Percentiles rank a stretch among this genome's conserved stretches.
phyloP scores from a whole-genome alignment of 345 rosid species.

The Brassica incana region DNA sequence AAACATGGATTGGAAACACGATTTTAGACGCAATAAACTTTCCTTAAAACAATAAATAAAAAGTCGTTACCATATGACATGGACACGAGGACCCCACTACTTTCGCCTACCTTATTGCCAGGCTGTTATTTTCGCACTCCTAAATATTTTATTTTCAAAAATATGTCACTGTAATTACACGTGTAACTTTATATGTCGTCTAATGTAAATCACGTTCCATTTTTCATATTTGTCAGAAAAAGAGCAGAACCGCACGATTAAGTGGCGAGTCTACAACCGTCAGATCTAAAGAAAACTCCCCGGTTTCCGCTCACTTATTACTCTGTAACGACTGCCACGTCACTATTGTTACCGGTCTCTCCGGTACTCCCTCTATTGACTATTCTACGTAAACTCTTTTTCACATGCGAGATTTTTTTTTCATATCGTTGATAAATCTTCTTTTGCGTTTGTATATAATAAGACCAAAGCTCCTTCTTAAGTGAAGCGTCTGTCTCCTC shows the following conservation, averaged over 20 bases:
- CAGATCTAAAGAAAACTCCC: constrained; percentile 5
- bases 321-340: constrained; percentile 23
- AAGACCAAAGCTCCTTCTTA: constrained; percentile 17
- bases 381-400: constrained; percentile 17
- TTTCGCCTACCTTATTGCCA: constrained; percentile 35
- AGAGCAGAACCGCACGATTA: constrained; percentile 8
- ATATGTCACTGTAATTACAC: constrained; percentile 17
- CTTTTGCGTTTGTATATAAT: constrained; percentile 27
- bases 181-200: constrained; percentile 22
- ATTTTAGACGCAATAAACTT: constrained; percentile 26
- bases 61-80: too few species aligned
- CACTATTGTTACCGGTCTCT: constrained; percentile 20
- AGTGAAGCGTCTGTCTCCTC: constrained; percentile 35
- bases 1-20: neutral
- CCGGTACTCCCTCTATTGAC: constrained; percentile 27
- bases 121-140: constrained; percentile 30
- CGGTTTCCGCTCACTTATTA: constrained; percentile 16
- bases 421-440: constrained; percentile 12
- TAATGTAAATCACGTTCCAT: constrained; percentile 1
- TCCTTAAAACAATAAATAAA: neutral
- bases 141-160: neutral
- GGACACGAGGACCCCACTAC: constrained; percentile 41
- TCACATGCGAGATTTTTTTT: constrained; percentile 9
- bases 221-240: constrained; percentile 9
- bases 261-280: constrained; percentile 26